Evolutionary conservation across 2,329 filamentous ascomycete genomes (phyloP).

Genomic region (Chrysoporthe puriensis): DNA sequence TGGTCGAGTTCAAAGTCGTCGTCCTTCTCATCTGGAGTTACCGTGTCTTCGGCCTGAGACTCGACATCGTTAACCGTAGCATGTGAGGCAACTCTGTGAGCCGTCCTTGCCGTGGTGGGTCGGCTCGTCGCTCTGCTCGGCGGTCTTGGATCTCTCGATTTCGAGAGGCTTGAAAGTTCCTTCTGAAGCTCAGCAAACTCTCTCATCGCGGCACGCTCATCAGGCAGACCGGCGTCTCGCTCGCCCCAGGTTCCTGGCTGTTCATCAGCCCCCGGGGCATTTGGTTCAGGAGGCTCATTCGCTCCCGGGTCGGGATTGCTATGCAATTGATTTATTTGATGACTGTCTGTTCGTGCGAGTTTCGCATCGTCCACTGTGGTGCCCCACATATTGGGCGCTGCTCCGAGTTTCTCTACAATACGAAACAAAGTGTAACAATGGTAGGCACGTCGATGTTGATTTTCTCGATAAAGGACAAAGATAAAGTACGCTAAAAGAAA

Average conservation of each 20-base stretch:
- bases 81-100: slow-evolving; percentile 8
- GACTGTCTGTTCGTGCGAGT: slow-evolving; percentile 9
- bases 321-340: slow-evolving; percentile 25
- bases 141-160: slow-evolving; percentile 10
- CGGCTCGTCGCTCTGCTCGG: slow-evolving; percentile 11
- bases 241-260: slow-evolving; percentile 26
- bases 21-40: slow-evolving; percentile 45
- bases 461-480: not conserved
- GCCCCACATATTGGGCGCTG: slow-evolving; percentile 21
- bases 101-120: slow-evolving; percentile 3
- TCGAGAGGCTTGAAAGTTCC: slow-evolving; percentile 18
- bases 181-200: slow-evolving; percentile 17
- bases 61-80: slow-evolving; percentile 13
- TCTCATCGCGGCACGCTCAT: slow-evolving; percentile 13
- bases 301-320: slow-evolving; percentile 9
- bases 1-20: slow-evolving; percentile 68
- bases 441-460: not conserved
- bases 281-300: not conserved
- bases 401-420: not conserved
- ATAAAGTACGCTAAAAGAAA: not conserved
- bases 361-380: slow-evolving; percentile 20
- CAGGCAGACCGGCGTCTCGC: slow-evolving; percentile 20
- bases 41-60: slow-evolving; percentile 14
- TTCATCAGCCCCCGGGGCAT: not conserved
- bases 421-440: not conserved